Conservation (phyloP, 2,329 filamentous ascomycete genomes). For the Epichloe gansuensis region DNA sequence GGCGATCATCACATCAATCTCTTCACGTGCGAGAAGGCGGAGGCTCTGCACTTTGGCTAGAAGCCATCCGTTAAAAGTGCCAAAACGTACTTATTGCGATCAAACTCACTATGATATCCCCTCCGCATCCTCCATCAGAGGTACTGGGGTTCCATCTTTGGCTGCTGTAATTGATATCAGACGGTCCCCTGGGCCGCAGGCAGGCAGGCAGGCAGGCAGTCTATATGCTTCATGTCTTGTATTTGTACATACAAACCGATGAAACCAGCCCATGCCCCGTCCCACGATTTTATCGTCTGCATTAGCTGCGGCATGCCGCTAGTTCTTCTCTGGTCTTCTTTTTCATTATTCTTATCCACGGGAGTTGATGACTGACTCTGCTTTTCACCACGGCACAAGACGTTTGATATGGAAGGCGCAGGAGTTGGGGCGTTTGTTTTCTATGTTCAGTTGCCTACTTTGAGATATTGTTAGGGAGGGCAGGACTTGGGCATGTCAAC, state of each 20-base stretch:
- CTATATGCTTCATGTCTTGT: neutral
- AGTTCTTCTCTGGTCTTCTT: neutral
- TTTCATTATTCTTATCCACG: neutral
- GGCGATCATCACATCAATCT: slow-evolving; percentile 87
- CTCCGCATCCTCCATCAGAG: neutral
- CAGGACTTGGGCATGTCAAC: neutral
- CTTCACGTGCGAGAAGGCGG: slow-evolving; percentile 54
- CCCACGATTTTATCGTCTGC: no score
- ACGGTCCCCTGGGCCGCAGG: no score
- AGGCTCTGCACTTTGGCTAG: slow-evolving; percentile 21
- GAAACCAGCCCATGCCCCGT: neutral
- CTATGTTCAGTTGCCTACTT: neutral
- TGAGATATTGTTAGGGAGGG: neutral
- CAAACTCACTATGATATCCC: slow-evolving; percentile 2
- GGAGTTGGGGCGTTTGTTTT: neutral
- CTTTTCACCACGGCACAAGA: neutral
- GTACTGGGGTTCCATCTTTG: neutral
- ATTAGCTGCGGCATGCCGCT: no score
- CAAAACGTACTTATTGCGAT: slow-evolving; percentile 1
- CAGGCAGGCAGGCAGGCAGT: no score
- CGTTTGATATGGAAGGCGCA: neutral
- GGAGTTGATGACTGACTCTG: neutral
- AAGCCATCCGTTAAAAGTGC: slow-evolving; percentile 3
- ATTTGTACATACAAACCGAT: neutral
- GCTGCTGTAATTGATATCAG: neutral